Evolutionary conservation across 2,329 filamentous ascomycete genomes (phyloP), one percentile per base, ranked within the genome.

Genomic region (Colletotrichum sidae): DNA sequence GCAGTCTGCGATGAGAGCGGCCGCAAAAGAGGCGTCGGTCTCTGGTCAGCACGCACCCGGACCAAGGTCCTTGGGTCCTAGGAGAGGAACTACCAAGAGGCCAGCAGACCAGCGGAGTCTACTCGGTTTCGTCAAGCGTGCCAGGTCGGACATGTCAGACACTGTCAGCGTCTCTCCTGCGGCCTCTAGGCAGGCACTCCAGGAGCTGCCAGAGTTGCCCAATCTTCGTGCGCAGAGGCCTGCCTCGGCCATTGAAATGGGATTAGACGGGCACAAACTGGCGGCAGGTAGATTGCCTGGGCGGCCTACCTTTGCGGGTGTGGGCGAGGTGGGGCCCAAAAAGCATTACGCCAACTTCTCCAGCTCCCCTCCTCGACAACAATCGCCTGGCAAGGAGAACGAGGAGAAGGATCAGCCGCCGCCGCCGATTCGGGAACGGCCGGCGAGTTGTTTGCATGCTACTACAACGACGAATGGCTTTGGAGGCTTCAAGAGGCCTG

Each of bases 271-370:
- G 2, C 83, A 86, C 69, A 84, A 78, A 58, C 73, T 87, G 3
- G 70, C 78, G n/a, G 70, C 70, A 2, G 76, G 74, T 4, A 79
- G 73, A 53, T 65, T 78, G 11, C 69, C 78, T 10, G 70, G 71
- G 17, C 78, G 76, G 34, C 80, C 79, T n/a, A 74, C 70, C 61
- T 41, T 70, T 68, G 55, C 45, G 9, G 62, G 71, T 42, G 70
- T 74, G 7, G 69, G 72, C 2, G 69, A 68, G 4, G 55, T 69
- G 42, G 72, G 68, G 8, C 74, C 76, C 2, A 76, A 74, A 59
- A 83, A 82, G 55, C 76, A 77, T 8, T 91, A 92, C 69, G 73
- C 80, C 1, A 84, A 82, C 67, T 88, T 89, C 71, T 88, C 86
- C 0, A 89, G 86, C 75, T 87, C 86, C 15, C 86, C 87, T 4